A percentile compares a stretch with the other conserved stretches of the same genome.
Evolutionary conservation across 2,329 filamentous ascomycete species (phyloP).

Genomic region (Aspergillus glaucus): DNA sequence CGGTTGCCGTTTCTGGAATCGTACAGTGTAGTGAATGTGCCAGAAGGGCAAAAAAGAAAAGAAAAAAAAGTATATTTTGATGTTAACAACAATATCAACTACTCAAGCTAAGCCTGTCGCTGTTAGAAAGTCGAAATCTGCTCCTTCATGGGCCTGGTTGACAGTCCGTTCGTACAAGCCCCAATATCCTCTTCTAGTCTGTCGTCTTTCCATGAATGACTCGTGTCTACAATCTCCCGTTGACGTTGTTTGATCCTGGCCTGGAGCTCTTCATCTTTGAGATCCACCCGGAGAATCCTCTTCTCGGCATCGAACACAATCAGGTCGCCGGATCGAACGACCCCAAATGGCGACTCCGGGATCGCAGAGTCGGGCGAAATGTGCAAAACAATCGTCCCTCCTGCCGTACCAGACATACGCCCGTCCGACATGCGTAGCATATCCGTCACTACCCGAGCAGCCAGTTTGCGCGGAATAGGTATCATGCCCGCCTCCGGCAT

Average conservation of each 20-base stretch:
- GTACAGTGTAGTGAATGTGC: no score
- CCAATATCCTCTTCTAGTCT: constrained; percentile 29
- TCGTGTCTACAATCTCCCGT: constrained; percentile 7
- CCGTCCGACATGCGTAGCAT: constrained; percentile 52
- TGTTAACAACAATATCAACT: background rate
- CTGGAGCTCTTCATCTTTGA: constrained; percentile 38
- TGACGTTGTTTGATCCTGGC: constrained; percentile 30
- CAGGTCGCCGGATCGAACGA: constrained; percentile 44
- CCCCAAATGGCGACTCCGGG: constrained; percentile 42
- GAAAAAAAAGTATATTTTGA: background rate
- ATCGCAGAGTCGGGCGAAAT: constrained; percentile 48
- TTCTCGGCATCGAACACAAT: constrained; percentile 43
- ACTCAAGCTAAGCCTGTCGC: constrained; percentile 8
- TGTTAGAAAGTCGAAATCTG: constrained; percentile 35
- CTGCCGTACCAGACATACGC: constrained; percentile 51
- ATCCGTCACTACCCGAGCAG: constrained; percentile 42
- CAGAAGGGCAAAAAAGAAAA: no score
- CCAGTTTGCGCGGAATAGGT: constrained; percentile 46
- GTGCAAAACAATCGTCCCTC: constrained; percentile 50
- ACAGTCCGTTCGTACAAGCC: constrained; percentile 37
- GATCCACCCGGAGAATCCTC: constrained; percentile 37
- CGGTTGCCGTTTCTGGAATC: no score
- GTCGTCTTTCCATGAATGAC: constrained; percentile 16
- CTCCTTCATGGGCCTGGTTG: constrained; percentile 38
- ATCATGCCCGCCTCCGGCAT: constrained; percentile 51